Evolutionary conservation across 306 rosid genomes (phyloP).

Genomic region (Ormosia emarginata): DNA sequence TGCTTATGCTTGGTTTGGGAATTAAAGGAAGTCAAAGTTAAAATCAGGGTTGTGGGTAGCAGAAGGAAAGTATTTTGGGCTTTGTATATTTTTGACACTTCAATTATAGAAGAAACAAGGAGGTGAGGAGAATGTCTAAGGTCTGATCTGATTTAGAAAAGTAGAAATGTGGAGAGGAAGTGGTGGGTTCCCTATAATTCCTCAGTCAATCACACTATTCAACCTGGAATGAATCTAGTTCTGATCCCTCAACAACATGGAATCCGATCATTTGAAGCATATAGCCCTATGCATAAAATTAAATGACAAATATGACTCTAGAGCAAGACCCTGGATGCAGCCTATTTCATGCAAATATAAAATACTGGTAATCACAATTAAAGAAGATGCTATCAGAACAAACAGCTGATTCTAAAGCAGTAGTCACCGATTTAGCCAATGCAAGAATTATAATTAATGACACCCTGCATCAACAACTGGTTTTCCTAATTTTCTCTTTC

Average conservation of each 20-base stretch:
- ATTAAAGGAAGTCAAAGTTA: background rate
- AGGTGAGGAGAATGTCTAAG: background rate
- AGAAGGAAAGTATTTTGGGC: background rate
- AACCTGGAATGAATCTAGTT: background rate
- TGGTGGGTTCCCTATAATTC: background rate
- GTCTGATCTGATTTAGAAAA: background rate
- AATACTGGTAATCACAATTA: background rate
- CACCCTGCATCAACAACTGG: background rate
- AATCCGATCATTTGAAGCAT: background rate
- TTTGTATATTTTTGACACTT: background rate
- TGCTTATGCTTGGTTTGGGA: background rate
- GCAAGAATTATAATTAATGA: background rate
- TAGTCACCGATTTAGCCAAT: background rate
- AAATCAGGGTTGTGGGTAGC: background rate
- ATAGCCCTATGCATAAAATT: background rate
- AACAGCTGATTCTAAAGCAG: constrained; percentile 9
- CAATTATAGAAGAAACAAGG: background rate
- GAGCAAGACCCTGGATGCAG: background rate
- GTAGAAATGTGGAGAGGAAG: background rate
- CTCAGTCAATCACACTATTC: background rate
- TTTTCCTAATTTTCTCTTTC: constrained; percentile 5
- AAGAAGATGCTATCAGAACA: background rate
- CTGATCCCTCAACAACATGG: background rate
- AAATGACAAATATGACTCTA: background rate
- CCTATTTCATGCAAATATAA: background rate